Evolutionary conservation across 83 land plant genomes (phyloP).

Genomic region (Diphasiastrum complanatum): DNA sequence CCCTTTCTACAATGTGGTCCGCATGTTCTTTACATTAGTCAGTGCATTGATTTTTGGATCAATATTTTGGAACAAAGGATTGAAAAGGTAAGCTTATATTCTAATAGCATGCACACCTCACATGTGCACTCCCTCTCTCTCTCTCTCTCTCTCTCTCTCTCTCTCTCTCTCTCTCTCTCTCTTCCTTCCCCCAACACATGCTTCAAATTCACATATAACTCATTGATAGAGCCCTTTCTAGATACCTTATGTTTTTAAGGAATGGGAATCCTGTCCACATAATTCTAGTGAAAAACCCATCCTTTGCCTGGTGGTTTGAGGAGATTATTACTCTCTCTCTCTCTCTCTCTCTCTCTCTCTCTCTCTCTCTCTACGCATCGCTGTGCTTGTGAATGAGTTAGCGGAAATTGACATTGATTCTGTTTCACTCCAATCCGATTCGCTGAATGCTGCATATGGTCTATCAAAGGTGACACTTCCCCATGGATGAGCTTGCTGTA

Average conservation of each 20-base stretch:
- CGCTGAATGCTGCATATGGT: too few relatives aligned
- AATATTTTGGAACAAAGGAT: constrained; percentile 39
- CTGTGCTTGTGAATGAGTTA: too few relatives aligned
- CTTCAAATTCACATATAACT: too few relatives aligned
- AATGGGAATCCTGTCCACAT: too few relatives aligned
- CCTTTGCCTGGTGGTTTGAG: too few relatives aligned
- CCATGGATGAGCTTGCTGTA: constrained; percentile 11
- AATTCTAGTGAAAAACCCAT: too few relatives aligned
- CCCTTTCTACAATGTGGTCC: constrained; percentile 45
- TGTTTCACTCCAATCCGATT: background rate
- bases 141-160: background rate
- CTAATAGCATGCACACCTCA: background rate
- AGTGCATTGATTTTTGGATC: constrained; percentile 39
- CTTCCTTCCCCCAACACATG: background rate
- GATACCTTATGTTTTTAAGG: too few relatives aligned
- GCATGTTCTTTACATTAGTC: constrained; percentile 33
- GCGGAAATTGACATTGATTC: too few relatives aligned
- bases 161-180: background rate
- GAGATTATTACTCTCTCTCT: too few relatives aligned
- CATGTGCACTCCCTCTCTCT: background rate
- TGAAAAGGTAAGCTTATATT: constrained; percentile 36
- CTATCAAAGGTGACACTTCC: background rate
- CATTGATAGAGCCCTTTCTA: too few relatives aligned
- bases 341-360: too few relatives aligned
- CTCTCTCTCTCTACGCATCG: too few relatives aligned